phyloP scores from a whole-genome alignment of 1,284 basidiomycete species.

The Acaromyces ingoldii region DNA sequence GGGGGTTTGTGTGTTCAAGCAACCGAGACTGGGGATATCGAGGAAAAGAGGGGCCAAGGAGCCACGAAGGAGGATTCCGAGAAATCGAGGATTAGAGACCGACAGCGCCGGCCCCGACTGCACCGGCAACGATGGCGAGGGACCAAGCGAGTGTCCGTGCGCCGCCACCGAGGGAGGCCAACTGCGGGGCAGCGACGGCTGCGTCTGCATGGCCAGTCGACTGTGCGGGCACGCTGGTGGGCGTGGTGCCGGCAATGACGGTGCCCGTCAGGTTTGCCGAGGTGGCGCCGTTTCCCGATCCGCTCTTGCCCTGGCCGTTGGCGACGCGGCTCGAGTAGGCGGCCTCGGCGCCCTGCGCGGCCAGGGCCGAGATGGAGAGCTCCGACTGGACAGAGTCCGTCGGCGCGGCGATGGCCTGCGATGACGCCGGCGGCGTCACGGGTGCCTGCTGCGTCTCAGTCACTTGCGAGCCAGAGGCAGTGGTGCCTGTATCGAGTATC shows the following conservation, averaged over 20 bases:
- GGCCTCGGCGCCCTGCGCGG: not conserved
- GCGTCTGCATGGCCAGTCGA: too few relatives aligned
- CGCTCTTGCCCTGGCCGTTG: not conserved
- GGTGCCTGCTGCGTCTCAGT: slow-evolving; percentile 4
- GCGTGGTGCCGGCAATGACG: not conserved
- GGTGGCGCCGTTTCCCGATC: slow-evolving; percentile 1
- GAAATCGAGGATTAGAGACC: too few relatives aligned
- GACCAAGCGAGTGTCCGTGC: too few relatives aligned
- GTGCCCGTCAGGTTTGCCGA: not conserved
- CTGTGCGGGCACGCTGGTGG: not conserved
- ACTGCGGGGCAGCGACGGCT: too few relatives aligned
- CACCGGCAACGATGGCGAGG: too few relatives aligned
- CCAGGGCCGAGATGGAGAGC: not conserved
- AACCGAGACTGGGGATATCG: too few relatives aligned
- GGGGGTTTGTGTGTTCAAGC: too few relatives aligned
- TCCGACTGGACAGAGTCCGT: not conserved
- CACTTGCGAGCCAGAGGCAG: not conserved
- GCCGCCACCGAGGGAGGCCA: too few relatives aligned
- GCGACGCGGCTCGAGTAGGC: slow-evolving; percentile 4
- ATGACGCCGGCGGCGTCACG: not conserved
- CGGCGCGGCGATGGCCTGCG: not conserved
- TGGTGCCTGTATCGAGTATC: not conserved
- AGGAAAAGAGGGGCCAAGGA: too few relatives aligned
- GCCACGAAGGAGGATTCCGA: too few relatives aligned
- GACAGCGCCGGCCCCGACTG: too few relatives aligned